Base-by-base conservation (phyloP, 345 rosid species). In the Bretschneidera sinensis region DNA sequence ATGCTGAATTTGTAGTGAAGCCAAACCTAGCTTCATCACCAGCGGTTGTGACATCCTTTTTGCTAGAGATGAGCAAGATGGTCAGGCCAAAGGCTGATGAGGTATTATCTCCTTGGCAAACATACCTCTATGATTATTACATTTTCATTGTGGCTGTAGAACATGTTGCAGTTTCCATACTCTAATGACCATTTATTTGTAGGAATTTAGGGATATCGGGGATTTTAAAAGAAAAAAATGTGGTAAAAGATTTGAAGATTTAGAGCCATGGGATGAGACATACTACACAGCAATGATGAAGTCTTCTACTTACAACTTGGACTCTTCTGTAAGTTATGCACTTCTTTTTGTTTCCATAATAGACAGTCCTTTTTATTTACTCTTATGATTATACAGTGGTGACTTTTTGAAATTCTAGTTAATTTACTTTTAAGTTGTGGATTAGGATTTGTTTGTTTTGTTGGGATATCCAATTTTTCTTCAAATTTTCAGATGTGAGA, bases 231-330 rank as follows among this genome's bases (percentile, higher is more conserved):
- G 83, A 73, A 73, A 79, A 65, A 71, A 73, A 45, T 75, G 83
- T 72, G 84, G 90, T 63, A 69, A 78, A 43, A 58, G 58, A 61
- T 60, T 57, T 60, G 69, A 67, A 64, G 95, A 83, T 69, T 65
- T 92, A 62, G 91, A 92, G 74, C 97, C 97, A 55, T 92, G 97
- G 99, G 99, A 92, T 76, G 97, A 92, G 74, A 70, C 95, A 22
- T 83, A 87, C 74, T 90, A 87, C 70, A 80, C 96, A 47, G 81
- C 85, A 51, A 70, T 77, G 76, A 87, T 92, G 95, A 92, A 83
- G 71, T 83, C 95, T 35, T 85, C 92, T n/a, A 70, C 72, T 64
- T 79, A 78, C 69, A 73, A 83, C 71, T 75, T 90, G 75, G 85
- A 87, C 73, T 76, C 92, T 16, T 67, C 77, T 16, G 99, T 92